phyloP scores from a whole-genome alignment of 495 filamentous ascomycete genomes.

The Daldinia bambusicola region DNA sequence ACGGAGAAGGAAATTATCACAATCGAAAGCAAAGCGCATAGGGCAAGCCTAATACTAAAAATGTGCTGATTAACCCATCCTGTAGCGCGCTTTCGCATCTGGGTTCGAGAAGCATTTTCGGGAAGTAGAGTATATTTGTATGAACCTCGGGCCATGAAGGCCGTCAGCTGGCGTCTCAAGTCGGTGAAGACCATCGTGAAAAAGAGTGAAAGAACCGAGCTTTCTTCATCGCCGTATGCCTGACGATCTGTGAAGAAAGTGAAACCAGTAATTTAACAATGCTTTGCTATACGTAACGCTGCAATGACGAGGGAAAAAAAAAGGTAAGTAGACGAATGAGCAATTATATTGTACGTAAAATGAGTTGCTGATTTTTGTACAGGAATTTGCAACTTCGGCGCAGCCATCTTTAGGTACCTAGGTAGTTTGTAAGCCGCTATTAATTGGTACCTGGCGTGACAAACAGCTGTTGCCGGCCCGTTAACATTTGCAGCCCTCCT shows the following conservation, averaged over 20 bases:
- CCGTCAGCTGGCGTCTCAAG: constrained; percentile 37
- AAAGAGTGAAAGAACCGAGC: constrained; percentile 21
- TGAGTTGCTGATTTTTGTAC: neutral
- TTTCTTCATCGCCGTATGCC: constrained; percentile 39
- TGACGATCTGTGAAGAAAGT: constrained; percentile 1
- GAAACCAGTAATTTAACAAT: constrained; percentile 1
- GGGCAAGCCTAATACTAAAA: constrained; percentile 11
- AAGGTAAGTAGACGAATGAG: neutral
- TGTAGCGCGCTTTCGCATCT: constrained; percentile 11
- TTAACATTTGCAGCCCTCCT: neutral
- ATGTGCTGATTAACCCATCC: constrained; percentile 20
- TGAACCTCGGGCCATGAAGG: constrained; percentile 25
- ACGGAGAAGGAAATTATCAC: constrained; percentile 25
- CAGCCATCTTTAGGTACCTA: neutral
- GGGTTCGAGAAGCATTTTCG: constrained; percentile 12
- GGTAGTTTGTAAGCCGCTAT: neutral
- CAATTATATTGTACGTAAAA: neutral
- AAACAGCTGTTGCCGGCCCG: neutral
- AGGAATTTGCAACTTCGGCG: neutral
- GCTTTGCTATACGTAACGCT: neutral
- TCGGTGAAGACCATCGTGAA: constrained; percentile 40
- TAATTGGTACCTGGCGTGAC: neutral
- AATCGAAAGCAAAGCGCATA: constrained; percentile 20
- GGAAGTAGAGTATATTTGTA: constrained; percentile 46
- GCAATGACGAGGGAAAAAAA: neutral